Percentiles rank a stretch among this genome's conserved stretches.
Conservation (phyloP, 1,284 basidiomycete genomes). For the Moesziomyces parantarcticus region DNA sequence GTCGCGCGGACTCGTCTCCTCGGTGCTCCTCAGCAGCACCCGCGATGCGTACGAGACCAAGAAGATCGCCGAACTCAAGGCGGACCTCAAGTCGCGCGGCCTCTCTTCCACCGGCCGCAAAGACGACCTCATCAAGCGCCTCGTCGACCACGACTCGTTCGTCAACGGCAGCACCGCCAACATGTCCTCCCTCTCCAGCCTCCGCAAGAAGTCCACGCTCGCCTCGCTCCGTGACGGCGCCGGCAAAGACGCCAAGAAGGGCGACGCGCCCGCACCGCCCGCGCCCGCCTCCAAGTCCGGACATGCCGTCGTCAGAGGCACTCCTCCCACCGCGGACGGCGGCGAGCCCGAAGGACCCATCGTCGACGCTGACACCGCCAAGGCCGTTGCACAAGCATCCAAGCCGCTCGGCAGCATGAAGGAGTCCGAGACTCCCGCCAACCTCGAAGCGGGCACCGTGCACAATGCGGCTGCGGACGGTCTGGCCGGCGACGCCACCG, state of each 20-base stretch:
- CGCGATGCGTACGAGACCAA: conserved; percentile 57
- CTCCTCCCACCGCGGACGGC: conserved; percentile 11
- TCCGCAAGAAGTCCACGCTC: conserved; percentile 54
- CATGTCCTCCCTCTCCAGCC: conserved; percentile 17
- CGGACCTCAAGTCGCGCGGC: conserved; percentile 58
- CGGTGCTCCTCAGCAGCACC: conserved; percentile 58
- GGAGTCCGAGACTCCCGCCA: conserved; percentile 43
- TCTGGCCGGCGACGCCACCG: conserved; percentile 33
- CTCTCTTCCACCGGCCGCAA: conserved; percentile 57
- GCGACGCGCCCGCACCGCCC: conserved; percentile 17
- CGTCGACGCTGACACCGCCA: conserved; percentile 40
- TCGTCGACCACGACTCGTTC: conserved; percentile 53
- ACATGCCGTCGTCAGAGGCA: conserved; percentile 22
- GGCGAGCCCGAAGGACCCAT: conserved; percentile 19
- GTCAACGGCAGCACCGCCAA: conserved; percentile 52
- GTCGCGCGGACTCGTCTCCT: conserved; percentile 55
- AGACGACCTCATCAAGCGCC: conserved; percentile 59
- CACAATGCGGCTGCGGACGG: conserved; percentile 50
- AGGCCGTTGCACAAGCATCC: conserved; percentile 26
- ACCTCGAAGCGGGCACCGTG: conserved; percentile 52
- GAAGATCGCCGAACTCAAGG: conserved; percentile 55
- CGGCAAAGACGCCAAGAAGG: conserved; percentile 15
- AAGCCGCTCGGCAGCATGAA: conserved; percentile 51
- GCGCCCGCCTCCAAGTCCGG: conserved; percentile 29
- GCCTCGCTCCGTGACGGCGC: conserved; percentile 38